Evolutionary conservation across 106 monocot species (phyloP).

Genomic region (Dendrobium nobile): DNA sequence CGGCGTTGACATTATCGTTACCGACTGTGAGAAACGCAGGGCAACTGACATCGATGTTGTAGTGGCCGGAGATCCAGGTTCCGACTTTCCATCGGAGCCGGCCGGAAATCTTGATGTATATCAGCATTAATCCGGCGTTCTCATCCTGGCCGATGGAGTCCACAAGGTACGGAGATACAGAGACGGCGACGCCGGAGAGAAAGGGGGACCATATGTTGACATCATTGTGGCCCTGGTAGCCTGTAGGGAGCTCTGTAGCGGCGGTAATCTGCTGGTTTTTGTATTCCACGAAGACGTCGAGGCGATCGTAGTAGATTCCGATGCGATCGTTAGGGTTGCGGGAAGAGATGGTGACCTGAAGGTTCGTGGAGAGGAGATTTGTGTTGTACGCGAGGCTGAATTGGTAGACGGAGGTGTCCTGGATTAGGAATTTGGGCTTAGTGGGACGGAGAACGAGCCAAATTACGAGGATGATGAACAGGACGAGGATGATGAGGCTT

Average conservation of each 20-base stretch:
- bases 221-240: constrained; percentile 33
- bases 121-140: constrained; percentile 23
- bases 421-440: constrained; percentile 49
- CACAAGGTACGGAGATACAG: constrained; percentile 16
- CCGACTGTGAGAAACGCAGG: constrained; percentile 22
- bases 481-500: constrained; percentile 32
- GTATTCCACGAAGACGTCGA: constrained; percentile 54
- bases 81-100: constrained; percentile 38
- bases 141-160: constrained; percentile 19
- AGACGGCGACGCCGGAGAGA: constrained; percentile 17
- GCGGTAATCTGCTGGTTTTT: constrained; percentile 44
- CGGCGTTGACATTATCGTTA: neutral
- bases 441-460: constrained; percentile 67
- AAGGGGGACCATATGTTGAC: constrained; percentile 27
- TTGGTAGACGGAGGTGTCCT: constrained; percentile 25
- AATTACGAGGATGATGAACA: constrained; percentile 45
- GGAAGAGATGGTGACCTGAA: constrained; percentile 36
- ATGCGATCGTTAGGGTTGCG: constrained; percentile 49
- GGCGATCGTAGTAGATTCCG: constrained; percentile 51
- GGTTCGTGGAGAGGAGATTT: constrained; percentile 19
- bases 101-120: constrained; percentile 25
- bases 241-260: constrained; percentile 5
- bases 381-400: constrained; percentile 26
- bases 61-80: constrained; percentile 34
- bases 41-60: constrained; percentile 27